These are phyloP conservation scores for Populus hybrid DNA, from an alignment of 441 rosid genomes.

Conservation along the genomic window DNA sequence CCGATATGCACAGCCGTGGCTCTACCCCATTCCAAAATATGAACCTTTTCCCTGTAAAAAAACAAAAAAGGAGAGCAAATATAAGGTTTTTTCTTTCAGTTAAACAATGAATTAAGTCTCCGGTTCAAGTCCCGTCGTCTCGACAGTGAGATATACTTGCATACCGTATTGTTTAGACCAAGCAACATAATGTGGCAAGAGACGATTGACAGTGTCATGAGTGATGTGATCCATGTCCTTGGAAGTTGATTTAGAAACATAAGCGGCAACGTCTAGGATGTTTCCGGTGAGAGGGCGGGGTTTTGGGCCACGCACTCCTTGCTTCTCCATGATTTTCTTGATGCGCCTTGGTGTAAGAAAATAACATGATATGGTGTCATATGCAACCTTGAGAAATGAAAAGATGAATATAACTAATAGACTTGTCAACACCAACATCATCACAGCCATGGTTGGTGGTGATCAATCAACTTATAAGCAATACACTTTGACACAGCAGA, in stretches of 20 bases:
- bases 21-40: slow-evolving; percentile 84
- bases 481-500: neutral
- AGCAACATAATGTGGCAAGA: slow-evolving; percentile 72
- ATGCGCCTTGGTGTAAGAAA: slow-evolving; percentile 69
- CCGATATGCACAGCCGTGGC: slow-evolving; percentile 78
- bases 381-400: slow-evolving; percentile 36
- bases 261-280: slow-evolving; percentile 55
- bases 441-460: slow-evolving; percentile 10
- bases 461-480: neutral
- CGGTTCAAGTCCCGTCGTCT: neutral
- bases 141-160: neutral
- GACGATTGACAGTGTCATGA: slow-evolving; percentile 74
- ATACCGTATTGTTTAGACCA: slow-evolving; percentile 84
- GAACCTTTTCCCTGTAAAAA: slow-evolving; percentile 70
- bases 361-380: slow-evolving; percentile 60
- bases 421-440: slow-evolving; percentile 27
- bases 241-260: slow-evolving; percentile 59
- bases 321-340: slow-evolving; percentile 62
- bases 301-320: slow-evolving; percentile 86
- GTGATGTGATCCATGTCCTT: slow-evolving; percentile 50
- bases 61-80: neutral
- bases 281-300: slow-evolving; percentile 72
- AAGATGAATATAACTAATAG: slow-evolving; percentile 30
- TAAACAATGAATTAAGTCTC: neutral
- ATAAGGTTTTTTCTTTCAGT: neutral